Evolutionary conservation across 306 rosid species (phyloP).

Genomic region (Cotoneaster glaucophyllus): DNA sequence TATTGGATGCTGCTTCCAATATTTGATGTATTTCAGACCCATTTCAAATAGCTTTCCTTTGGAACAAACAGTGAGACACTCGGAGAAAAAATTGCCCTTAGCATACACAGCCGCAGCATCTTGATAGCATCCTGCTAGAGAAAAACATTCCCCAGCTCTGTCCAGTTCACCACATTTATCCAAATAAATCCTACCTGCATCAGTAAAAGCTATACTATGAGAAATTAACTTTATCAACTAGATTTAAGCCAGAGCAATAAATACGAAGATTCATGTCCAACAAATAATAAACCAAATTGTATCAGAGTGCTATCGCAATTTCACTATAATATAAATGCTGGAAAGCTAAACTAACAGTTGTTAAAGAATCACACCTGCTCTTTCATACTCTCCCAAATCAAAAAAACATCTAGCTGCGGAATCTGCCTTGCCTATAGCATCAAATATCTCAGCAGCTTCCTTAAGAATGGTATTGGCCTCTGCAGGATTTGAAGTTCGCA

Average conservation of each 20-base stretch:
- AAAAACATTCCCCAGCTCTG: constrained; percentile 67
- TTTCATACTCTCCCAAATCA: constrained; percentile 60
- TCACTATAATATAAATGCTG: no score
- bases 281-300: no score
- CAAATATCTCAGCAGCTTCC: constrained; percentile 71
- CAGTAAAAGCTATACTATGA: no score
- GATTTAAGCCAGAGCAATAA: no score
- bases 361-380: constrained; percentile 43
- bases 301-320: no score
- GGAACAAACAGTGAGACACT: constrained; percentile 50
- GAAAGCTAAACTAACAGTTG: no score
- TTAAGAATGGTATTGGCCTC: constrained; percentile 52
- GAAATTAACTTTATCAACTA: no score
- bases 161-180: constrained; percentile 47
- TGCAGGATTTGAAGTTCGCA: constrained; percentile 31
- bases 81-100: constrained; percentile 39
- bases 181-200: constrained; percentile 14
- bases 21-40: constrained; percentile 49
- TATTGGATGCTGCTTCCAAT: constrained; percentile 49
- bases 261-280: no score
- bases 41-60: constrained; percentile 45
- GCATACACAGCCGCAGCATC: constrained; percentile 59
- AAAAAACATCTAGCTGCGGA: constrained; percentile 59
- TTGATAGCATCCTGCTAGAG: constrained; percentile 40
- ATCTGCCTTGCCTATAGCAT: constrained; percentile 53